Conservation (phyloP, 1,139 yeast genomes). For the Blastobotrys persicus region DNA sequence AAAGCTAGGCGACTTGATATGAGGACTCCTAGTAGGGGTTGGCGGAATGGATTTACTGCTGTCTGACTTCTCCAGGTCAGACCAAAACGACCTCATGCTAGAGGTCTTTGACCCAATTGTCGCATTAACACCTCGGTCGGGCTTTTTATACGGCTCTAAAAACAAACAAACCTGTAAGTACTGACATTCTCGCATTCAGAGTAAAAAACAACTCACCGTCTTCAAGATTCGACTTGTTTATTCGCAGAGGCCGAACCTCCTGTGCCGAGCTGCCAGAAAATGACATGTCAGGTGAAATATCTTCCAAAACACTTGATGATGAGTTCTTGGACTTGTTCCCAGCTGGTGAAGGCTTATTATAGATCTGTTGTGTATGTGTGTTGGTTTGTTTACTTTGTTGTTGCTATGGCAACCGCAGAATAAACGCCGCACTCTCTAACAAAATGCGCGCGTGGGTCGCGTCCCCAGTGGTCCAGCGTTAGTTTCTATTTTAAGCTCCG, state of each 20-base stretch:
- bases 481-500: not conserved
- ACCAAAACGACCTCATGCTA: constrained; percentile 33
- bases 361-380: not conserved
- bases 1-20: constrained; percentile 12
- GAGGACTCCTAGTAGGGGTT: constrained; percentile 8
- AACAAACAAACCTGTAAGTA: constrained; percentile 3
- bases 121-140: constrained; percentile 4
- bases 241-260: constrained; percentile 16
- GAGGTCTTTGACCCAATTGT: constrained; percentile 26
- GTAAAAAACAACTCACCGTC: not conserved
- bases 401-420: not conserved
- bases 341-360: not conserved
- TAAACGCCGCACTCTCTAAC: not conserved
- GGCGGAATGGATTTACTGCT: constrained; percentile 14
- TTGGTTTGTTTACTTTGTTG: constrained; percentile 1
- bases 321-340: not conserved
- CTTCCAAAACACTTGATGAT: not conserved
- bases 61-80: constrained; percentile 30
- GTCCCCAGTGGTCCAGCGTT: not conserved
- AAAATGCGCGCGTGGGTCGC: not conserved
- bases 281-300: constrained; percentile 2
- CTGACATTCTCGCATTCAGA: not conserved
- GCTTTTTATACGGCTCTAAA: constrained; percentile 6
- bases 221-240: constrained; percentile 12
- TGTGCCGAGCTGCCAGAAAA: constrained; percentile 4